Base-by-base conservation (phyloP, 257 asterid genomes). In the Plectranthus barbatus region DNA sequence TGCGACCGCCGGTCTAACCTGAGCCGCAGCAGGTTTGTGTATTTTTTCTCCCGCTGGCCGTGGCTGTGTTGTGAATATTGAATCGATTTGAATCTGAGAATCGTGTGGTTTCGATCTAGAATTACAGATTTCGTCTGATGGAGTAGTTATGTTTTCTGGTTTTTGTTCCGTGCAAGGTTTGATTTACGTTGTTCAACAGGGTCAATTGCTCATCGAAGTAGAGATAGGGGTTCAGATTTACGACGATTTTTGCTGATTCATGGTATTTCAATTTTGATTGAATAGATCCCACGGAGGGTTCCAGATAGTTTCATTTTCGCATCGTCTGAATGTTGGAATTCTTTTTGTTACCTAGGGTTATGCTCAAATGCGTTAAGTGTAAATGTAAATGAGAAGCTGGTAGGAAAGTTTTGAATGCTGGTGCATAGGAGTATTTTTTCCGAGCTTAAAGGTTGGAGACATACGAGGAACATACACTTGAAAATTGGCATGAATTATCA, bases 191-290 rank as follows among this genome's bases (percentile, higher is more conserved):
- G 29, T 9, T 33, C 4, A 5, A 26, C 5, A 26, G 31, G 2
- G 34, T 33, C 41, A 29, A 24, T 42, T 60, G 36, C 60, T 36
- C 20, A 21, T 46, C 11, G 9, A 39, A 29, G 18, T 19, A 26
- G 23, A 29, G 37, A 40, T 29, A 42, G 63, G 70, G 69, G 60
- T 59, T 31, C 57, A 34, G 65, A 49, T 66, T 59, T 52, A 6
- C 17, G 15, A 20, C 20, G 33, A 12, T 6, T 12, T 33, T 33
- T 12, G 57, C 14, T n/a, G 48, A 20, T 31, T 51, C 24, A 24
- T 40, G 7, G 11, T 31, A 6, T 31, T 3, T 31, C 7, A 10
- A 12, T 15, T 26, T 20, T 6, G 46, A 48, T 31, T 12, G 15
- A 14, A 13, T 58, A 7, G 60, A n/a, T 10, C 19, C 36, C 4